A percentile compares a stretch with the other conserved stretches of the same genome.
Evolutionary conservation across 129 eudicot genomes (phyloP).

Genomic region (Scalesia atractyloides): DNA sequence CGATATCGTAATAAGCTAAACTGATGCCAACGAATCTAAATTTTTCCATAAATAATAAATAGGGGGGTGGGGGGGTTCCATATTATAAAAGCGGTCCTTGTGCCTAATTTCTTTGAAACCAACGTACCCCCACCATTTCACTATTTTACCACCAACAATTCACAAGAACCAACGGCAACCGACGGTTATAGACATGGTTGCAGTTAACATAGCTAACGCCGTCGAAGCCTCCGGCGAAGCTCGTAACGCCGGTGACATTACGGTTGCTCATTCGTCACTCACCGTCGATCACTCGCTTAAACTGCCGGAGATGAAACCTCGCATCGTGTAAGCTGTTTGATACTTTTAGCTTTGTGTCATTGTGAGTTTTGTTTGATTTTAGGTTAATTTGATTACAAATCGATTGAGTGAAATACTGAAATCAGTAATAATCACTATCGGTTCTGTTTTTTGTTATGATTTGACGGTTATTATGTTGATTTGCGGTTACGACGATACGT

Average conservation of each 20-base stretch:
- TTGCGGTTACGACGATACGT: no score
- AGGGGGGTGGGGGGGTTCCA: no score
- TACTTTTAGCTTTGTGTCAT: no score
- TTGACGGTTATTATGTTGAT: no score
- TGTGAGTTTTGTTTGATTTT: no score
- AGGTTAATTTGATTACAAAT: no score
- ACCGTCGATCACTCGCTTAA: slow-evolving; percentile 70
- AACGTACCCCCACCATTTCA: slow-evolving; percentile 26
- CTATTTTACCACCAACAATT: slow-evolving; percentile 2
- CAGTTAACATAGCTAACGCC: slow-evolving; percentile 57
- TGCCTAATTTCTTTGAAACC: slow-evolving; percentile 9
- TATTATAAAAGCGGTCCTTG: slow-evolving; percentile 23
- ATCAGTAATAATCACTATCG: no score
- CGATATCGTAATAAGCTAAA: no score
- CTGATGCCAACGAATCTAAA: no score
- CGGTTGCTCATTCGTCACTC: slow-evolving; percentile 57
- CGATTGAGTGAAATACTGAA: no score
- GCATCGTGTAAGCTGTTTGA: slow-evolving; percentile 49
- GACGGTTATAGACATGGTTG: slow-evolving; percentile 19
- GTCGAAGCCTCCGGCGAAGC: slow-evolving; percentile 58
- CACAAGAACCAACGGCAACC: background rate
- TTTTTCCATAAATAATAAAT: no score
- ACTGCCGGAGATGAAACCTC: slow-evolving; percentile 58
- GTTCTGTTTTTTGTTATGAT: no score
- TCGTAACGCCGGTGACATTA: slow-evolving; percentile 35